Percentiles rank a stretch among this genome's conserved stretches.
Conservation (phyloP, 306 rosid species). For the Dalbergia cochinchinensis region DNA sequence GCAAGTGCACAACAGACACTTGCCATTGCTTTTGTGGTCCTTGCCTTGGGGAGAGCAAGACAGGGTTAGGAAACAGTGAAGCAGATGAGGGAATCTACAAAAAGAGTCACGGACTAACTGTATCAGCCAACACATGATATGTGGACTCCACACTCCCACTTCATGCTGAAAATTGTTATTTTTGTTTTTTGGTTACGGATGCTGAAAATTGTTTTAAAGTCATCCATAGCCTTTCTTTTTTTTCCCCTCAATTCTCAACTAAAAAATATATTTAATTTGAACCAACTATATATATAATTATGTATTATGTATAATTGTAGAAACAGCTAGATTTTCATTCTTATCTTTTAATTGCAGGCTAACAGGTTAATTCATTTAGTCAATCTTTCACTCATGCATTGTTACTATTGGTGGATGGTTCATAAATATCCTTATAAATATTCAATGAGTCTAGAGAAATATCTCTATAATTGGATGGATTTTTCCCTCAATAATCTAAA, state of each 20-base stretch:
- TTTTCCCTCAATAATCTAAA: no score
- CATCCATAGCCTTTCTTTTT: neutral
- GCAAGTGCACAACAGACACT: constrained; percentile 51
- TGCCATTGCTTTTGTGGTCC: constrained; percentile 40
- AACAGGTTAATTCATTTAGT: no score
- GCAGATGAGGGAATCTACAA: neutral
- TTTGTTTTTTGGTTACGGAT: no score
- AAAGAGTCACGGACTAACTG: constrained; percentile 21
- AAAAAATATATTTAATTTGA: neutral
- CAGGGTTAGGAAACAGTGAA: neutral
- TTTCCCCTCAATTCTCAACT: neutral
- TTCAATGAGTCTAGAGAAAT: no score
- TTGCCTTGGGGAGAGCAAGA: neutral
- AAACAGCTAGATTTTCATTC: neutral
- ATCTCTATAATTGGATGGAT: no score
- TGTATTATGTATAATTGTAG: neutral
- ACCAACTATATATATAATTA: neutral
- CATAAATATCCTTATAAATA: no score
- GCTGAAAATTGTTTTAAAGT: neutral
- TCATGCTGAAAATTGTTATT: neutral
- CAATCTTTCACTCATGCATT: no score
- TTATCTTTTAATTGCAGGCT: neutral
- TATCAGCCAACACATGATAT: neutral
- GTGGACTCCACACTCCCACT: constrained; percentile 16
- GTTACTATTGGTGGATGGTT: no score